Evolutionary conservation across 1,284 basidiomycete genomes (phyloP).

Genomic region (Sphagnurus paluster): DNA sequence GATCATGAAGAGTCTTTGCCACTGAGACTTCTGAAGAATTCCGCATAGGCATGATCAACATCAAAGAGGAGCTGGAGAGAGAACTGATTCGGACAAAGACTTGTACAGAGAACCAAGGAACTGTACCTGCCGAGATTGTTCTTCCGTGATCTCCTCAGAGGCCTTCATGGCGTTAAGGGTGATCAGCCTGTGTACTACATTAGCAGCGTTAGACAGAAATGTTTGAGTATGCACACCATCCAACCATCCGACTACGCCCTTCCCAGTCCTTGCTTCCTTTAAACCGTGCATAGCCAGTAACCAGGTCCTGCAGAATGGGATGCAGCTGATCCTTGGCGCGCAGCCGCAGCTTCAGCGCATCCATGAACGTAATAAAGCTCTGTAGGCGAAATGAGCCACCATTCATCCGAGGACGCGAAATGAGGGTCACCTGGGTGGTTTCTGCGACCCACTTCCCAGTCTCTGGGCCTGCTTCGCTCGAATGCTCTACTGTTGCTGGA

Average conservation of each 20-base stretch:
- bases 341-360: slow-evolving; percentile 90
- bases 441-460: slow-evolving; percentile 98
- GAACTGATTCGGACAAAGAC: not conserved
- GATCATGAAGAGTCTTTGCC: slow-evolving; percentile 23
- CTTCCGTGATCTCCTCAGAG: slow-evolving; percentile 94
- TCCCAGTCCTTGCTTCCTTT: slow-evolving; percentile 95
- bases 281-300: slow-evolving; percentile 90
- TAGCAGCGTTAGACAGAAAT: not conserved
- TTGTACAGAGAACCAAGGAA: not conserved
- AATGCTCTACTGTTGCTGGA: slow-evolving; percentile 96
- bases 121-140: slow-evolving; percentile 89
- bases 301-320: slow-evolving; percentile 91
- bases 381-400: slow-evolving; percentile 29
- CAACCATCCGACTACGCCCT: slow-evolving; percentile 89
- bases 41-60: slow-evolving; percentile 94
- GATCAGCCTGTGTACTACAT: slow-evolving; percentile 71
- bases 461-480: slow-evolving; percentile 77
- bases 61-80: slow-evolving; percentile 84
- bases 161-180: slow-evolving; percentile 97
- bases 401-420: too few relatives aligned
- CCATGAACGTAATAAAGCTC: slow-evolving; percentile 99
- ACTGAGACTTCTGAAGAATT: slow-evolving; percentile 89
- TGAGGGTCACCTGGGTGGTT: too few relatives aligned
- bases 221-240: slow-evolving; percentile 63
- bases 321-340: slow-evolving; percentile 97